Percentiles rank a stretch among this genome's conserved stretches.
phyloP scores from a whole-genome alignment of 176 grass and related monocot species.

The Areca catechu region DNA sequence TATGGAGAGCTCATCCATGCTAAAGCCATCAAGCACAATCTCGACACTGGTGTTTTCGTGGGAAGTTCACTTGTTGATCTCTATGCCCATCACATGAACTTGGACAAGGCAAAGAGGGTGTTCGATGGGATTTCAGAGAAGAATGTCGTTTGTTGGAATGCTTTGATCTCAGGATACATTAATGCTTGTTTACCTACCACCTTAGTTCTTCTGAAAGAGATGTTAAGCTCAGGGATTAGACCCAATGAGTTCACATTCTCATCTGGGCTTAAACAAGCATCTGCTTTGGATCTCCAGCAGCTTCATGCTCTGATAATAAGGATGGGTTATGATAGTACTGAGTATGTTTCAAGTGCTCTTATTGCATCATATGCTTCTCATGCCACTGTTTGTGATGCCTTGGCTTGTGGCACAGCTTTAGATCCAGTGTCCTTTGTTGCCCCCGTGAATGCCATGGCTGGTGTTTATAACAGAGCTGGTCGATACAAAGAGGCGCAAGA shows the following conservation, averaged over 20 bases:
- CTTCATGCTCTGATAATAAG: conserved; percentile 63
- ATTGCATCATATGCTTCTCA: conserved; percentile 56
- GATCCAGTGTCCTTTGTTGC: conserved; percentile 21
- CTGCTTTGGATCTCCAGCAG: conserved; percentile 33
- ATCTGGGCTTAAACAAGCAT: conserved; percentile 42
- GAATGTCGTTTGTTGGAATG: conserved; percentile 49
- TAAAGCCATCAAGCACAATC: conserved; percentile 50
- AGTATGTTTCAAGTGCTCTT: conserved; percentile 53
- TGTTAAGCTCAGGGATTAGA: conserved; percentile 39
- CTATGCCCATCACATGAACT: conserved; percentile 30
- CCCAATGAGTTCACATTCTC: conserved; percentile 55
- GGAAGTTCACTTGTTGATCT: conserved; percentile 44
- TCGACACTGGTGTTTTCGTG: conserved; percentile 32
- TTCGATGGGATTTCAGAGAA: conserved; percentile 33
- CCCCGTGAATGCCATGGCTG: conserved; percentile 47
- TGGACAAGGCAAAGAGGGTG: conserved; percentile 29
- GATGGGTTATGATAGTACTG: conserved; percentile 41
- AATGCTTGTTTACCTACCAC: conserved; percentile 19
- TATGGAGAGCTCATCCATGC: conserved; percentile 50
- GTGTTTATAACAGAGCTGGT: conserved; percentile 39
- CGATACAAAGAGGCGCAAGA: conserved; percentile 44
- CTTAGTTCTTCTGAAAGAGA: conserved; percentile 34
- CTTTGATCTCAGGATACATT: conserved; percentile 35
- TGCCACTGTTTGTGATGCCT: conserved; percentile 34
- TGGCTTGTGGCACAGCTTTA: conserved; percentile 31